Evolutionary conservation across 1,284 basidiomycete genomes (phyloP), one percentile per base, ranked within the genome.

Genomic region (Sanguinoderma infundibulare): DNA sequence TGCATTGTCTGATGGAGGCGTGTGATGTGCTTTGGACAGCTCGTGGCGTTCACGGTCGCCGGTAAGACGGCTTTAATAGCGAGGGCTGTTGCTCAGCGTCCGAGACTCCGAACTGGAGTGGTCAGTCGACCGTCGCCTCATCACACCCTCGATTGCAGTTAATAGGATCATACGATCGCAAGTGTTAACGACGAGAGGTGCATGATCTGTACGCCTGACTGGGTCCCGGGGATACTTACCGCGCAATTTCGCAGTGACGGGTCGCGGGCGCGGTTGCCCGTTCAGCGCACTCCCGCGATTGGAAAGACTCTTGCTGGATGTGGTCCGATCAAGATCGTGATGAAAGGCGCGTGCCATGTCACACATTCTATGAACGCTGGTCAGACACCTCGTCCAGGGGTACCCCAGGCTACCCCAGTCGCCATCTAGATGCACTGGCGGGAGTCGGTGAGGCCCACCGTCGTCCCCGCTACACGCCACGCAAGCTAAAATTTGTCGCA

Each of bases 191-290:
- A n/a, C n/a, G 40, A 8, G 40, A 10, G 20, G 22, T 52, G 14
- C 35, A 20, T 52, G 50, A 38, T 22, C n/a, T 24, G 50, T 22
- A 38, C 50, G 34, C 50, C 50, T 52, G 50, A 52, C 50, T 17
- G 14, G 34, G 5, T 24, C 15, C 24, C 20, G 32, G 30, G 20
- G 17, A 15, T 28, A 28, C 5, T 46, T 22, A 15, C n/a, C 14
- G 24, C 42, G 20, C 28, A 15, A 15, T 15, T 46, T 46, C 42
- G 42, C 42, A 46, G 42, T 26, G 14, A 46, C 24, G 42, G 14
- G 42, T 20, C 42, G 12, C 12, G 24, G 24, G 12, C 15, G 42
- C 24, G 14, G n/a, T n/a, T n/a, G n/a, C n/a, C n/a, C n/a, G n/a
- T n/a, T 26, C 24, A 17, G 17, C 28, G 42, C 14, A 8, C 24